Base-by-base conservation (phyloP, 805 yeast species). In the Yarrowia sp. region DNA sequence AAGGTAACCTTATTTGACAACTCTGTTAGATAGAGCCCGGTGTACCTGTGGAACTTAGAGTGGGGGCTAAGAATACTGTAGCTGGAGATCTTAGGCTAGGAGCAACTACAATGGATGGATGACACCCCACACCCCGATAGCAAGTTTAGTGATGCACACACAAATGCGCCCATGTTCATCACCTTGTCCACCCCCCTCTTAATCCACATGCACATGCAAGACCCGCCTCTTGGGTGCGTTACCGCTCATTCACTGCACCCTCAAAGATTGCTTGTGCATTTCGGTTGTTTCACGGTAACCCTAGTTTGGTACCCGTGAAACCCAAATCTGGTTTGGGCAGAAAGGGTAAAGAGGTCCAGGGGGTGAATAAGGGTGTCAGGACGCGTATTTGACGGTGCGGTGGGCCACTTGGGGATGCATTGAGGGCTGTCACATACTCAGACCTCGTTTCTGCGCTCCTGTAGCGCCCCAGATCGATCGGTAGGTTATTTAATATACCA, bases 211-310 rank as follows among this genome's bases (percentile, higher is more conserved):
- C 52, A 19, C 56, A 49, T 49, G 56, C 58, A 51, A 33, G 30
- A 35, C 41, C 11, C 28, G 21, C 41, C 41, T 35, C 28, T 22
- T 32, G 35, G 17, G 40, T 32, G 56, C 56, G 40, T 49, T 49
- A n/a, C 56, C 56, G 56, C 28, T 30, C 52, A 28, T 46, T 46
- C 36, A 46, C 52, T 46, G 52, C 52, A 46, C 36, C 26, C 52
- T 16, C 52, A 46, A 28, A 22, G 41, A 35, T 51, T 51, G 58
- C 41, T 51, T 35, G 58, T 51, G 58, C 58, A 41, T 51, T 51
- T 33, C 58, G 58, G 58, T 35, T 51, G 58, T 51, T 51, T 51
- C 58, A 51, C 58, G 58, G 58, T 51, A 33, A 51, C 58, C 58
- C 58, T 51, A 51, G 58, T 33, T 33, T 33, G 58, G 58, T 51